phyloP scores from a whole-genome alignment of 352 stramenopile genomes.

The Phytophthora macrochlamydospora region DNA sequence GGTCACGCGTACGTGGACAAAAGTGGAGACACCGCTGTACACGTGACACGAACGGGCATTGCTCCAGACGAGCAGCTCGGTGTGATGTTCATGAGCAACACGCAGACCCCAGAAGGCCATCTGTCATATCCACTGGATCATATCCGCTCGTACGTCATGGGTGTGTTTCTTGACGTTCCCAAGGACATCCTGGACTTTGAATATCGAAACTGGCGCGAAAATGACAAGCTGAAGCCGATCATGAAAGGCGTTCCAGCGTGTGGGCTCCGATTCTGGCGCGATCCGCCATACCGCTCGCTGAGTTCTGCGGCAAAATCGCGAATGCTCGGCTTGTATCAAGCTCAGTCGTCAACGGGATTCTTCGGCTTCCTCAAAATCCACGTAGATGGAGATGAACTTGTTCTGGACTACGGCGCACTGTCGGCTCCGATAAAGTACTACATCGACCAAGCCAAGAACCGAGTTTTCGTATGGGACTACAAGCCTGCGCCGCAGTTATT shows the following conservation, averaged over 20 bases:
- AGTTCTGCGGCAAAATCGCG: constrained; percentile 22
- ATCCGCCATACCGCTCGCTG: constrained; percentile 34
- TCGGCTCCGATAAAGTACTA: constrained; percentile 36
- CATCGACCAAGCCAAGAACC: constrained; percentile 22
- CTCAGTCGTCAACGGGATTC: constrained; percentile 41
- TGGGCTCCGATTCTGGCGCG: constrained; percentile 50
- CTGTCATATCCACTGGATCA: constrained; percentile 57
- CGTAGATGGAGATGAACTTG: constrained; percentile 16
- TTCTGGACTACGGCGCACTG: constrained; percentile 31
- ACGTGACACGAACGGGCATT: constrained; percentile 66
- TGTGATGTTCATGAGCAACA: constrained; percentile 68
- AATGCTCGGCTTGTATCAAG: constrained; percentile 53
- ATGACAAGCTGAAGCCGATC: constrained; percentile 36
- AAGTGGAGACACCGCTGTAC: constrained; percentile 55
- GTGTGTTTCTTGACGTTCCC: constrained; percentile 68
- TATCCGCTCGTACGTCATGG: constrained; percentile 68
- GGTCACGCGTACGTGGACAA: constrained; percentile 76
- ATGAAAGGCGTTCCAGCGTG: constrained; percentile 43
- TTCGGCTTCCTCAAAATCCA: constrained; percentile 42
- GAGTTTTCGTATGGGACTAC: constrained; percentile 34
- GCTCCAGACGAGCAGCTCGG: constrained; percentile 48
- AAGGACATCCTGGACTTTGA: constrained; percentile 53
- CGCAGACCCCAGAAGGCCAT: constrained; percentile 43
- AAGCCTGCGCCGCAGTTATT: constrained; percentile 16
- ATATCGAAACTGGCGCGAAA: constrained; percentile 40